phyloP scores from a whole-genome alignment of 1,284 basidiomycete species.

The Mycena citricolor region DNA sequence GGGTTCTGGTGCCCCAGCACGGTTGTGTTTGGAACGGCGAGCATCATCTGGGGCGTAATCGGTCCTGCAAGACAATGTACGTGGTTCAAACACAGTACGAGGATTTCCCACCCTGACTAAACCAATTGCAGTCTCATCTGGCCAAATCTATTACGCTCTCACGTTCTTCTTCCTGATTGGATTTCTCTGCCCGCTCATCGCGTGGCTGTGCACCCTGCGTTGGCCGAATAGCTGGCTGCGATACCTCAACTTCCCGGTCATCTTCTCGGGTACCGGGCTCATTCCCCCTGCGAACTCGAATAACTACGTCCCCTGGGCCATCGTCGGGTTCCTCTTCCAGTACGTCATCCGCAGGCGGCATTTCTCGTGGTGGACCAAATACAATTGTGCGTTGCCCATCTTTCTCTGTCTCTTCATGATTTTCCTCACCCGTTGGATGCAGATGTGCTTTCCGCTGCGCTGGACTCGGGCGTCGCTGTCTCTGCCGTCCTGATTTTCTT shows the following conservation, averaged over 20 bases:
- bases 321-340: constrained; percentile 67
- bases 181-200: constrained; percentile 42
- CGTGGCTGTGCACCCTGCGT: constrained; percentile 38
- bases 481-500: constrained; percentile 65
- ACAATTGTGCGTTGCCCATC: constrained; percentile 46
- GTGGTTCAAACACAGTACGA: constrained; percentile 27
- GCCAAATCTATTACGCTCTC: constrained; percentile 34
- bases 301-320: constrained; percentile 61
- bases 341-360: constrained; percentile 57
- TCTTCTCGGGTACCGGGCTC: constrained; percentile 53
- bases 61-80: constrained; percentile 49
- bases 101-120: background rate
- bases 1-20: constrained; percentile 21
- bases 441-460: constrained; percentile 54
- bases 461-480: constrained; percentile 63
- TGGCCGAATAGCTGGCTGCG: constrained; percentile 46
- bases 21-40: constrained; percentile 20
- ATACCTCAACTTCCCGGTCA: constrained; percentile 55
- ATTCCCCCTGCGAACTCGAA: constrained; percentile 58
- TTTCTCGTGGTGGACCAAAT: constrained; percentile 73
- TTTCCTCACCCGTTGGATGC: background rate
- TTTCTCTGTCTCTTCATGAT: constrained; percentile 12
- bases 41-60: constrained; percentile 45
- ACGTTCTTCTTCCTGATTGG: constrained; percentile 62
- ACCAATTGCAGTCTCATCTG: constrained; percentile 21